Percentiles rank a stretch among this genome's conserved stretches.
These are phyloP conservation scores for Abrus precatorius DNA, from an alignment of 306 rosid species.

Conservation along the genomic window DNA sequence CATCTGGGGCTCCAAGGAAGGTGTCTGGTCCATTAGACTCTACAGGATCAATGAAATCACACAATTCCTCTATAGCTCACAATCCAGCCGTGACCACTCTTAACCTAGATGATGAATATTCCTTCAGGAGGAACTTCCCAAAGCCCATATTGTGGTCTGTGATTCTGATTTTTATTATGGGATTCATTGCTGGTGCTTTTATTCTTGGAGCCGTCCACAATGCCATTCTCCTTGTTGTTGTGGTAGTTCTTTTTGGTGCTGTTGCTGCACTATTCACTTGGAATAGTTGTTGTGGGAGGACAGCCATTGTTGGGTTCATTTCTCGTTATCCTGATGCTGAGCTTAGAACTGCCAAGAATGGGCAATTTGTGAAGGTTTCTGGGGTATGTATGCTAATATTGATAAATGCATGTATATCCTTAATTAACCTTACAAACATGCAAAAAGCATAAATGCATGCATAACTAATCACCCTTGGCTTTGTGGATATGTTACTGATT, in stretches of 20 bases:
- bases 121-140: constrained; percentile 90
- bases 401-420: constrained; percentile 10
- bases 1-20: constrained; percentile 99
- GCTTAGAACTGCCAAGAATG: constrained; percentile 97
- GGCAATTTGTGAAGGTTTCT: constrained; percentile 97
- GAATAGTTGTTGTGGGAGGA: constrained; percentile 96
- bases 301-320: constrained; percentile 80
- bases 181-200: constrained; percentile 97
- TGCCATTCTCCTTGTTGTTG: constrained; percentile 88
- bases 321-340: constrained; percentile 92
- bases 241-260: constrained; percentile 76
- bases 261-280: constrained; percentile 87
- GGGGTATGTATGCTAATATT: constrained; percentile 77
- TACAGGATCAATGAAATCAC: constrained; percentile 80
- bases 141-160: constrained; percentile 95
- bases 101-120: constrained; percentile 79
- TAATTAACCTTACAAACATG: constrained; percentile 22
- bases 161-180: constrained; percentile 94
- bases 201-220: constrained; percentile 98
- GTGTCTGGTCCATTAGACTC: constrained; percentile 93
- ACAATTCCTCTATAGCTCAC: constrained; percentile 62
- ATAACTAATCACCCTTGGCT: background rate
- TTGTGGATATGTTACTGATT: constrained; percentile 11
- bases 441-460: constrained; percentile 13
- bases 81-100: constrained; percentile 89